Percentiles rank a stretch among this genome's conserved stretches.
Evolutionary conservation across 306 rosid genomes (phyloP).

Genomic region (Begonia masoniana): DNA sequence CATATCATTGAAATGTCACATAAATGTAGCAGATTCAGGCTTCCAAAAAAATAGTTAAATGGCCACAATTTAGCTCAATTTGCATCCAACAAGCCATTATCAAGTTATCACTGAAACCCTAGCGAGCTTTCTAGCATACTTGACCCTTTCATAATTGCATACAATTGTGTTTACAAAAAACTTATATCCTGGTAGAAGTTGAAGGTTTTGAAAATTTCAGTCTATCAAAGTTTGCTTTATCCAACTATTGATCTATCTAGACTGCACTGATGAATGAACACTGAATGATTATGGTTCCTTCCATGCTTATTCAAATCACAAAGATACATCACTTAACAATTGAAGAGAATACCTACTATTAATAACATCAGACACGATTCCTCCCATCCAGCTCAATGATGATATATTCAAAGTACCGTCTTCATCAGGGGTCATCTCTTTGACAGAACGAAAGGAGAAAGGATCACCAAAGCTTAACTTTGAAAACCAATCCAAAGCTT

Average conservation of each 20-base stretch:
- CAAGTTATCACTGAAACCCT: too few relatives aligned
- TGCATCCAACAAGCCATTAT: too few relatives aligned
- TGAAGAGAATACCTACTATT: constrained; percentile 49
- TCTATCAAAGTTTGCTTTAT: background rate
- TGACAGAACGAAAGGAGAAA: constrained; percentile 33
- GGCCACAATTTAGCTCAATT: too few relatives aligned
- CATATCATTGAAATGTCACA: background rate
- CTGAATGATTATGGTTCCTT: too few relatives aligned
- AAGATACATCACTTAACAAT: constrained; percentile 6
- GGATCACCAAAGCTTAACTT: constrained; percentile 48
- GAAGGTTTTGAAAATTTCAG: background rate
- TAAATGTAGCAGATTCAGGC: background rate
- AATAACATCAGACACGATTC: constrained; percentile 51
- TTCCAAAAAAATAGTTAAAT: too few relatives aligned
- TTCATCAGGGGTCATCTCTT: constrained; percentile 34
- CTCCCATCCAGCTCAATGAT: constrained; percentile 67
- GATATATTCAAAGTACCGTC: constrained; percentile 39
- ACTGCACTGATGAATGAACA: too few relatives aligned
- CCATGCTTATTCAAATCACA: too few relatives aligned
- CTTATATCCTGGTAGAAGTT: too few relatives aligned
- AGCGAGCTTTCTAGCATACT: too few relatives aligned
- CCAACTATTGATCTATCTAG: background rate
- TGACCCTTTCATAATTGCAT: too few relatives aligned
- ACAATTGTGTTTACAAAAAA: too few relatives aligned
- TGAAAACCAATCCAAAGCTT: constrained; percentile 31